Evolutionary conservation across 805 yeast species (phyloP).

Genomic region (Zygotorulaspora florentina): DNA sequence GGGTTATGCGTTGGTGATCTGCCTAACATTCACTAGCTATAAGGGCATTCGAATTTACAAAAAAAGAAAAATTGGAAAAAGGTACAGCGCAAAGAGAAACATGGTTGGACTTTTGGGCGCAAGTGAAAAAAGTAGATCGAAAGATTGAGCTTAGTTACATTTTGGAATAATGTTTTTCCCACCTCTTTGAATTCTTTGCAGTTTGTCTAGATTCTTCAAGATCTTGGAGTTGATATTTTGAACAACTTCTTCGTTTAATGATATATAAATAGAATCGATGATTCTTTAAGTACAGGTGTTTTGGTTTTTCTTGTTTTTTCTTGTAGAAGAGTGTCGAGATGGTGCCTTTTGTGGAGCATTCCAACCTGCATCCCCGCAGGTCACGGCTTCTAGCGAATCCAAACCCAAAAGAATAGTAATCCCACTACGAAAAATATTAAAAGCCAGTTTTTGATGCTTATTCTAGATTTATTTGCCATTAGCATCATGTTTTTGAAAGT

Average conservation of each 20-base stretch:
- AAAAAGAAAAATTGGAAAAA: constrained; percentile 11
- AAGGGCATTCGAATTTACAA: constrained; percentile 8
- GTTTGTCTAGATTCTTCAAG: no score
- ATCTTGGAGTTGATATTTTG: no score
- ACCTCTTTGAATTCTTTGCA: no score
- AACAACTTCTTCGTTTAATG: no score
- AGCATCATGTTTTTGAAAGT: constrained; percentile 55
- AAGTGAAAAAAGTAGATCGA: constrained; percentile 11
- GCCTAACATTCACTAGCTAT: not conserved
- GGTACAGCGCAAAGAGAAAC: constrained; percentile 25
- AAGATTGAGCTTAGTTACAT: constrained; percentile 18
- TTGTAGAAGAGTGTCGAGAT: no score
- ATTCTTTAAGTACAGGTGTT: no score
- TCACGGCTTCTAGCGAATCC: constrained; percentile 32
- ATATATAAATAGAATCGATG: no score
- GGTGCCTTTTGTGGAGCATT: no score
- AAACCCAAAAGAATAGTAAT: constrained; percentile 48
- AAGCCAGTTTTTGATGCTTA: constrained; percentile 63
- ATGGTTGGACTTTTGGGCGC: constrained; percentile 19
- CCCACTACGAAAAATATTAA: constrained; percentile 44
- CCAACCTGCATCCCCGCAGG: no score
- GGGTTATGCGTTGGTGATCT: constrained; percentile 36
- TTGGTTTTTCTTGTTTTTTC: no score
- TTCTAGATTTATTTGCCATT: constrained; percentile 61
- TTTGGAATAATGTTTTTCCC: no score